These are phyloP conservation scores for Vitellaria paradoxa DNA, from an alignment of 179 eudicot species.

Conservation along the genomic window DNA sequence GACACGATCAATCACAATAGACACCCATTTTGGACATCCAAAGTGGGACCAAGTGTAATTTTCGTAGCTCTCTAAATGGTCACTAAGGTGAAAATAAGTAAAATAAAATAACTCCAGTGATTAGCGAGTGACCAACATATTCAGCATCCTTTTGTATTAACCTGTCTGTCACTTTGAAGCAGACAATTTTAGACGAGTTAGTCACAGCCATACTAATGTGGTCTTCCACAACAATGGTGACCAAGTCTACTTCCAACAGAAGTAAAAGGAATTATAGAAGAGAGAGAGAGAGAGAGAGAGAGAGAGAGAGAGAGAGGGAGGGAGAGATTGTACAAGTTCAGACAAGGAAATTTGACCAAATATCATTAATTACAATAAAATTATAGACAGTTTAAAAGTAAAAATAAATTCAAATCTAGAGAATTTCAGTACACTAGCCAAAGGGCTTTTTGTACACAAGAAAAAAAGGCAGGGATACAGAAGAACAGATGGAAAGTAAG, in stretches of 20 bases:
- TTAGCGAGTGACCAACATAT: not conserved
- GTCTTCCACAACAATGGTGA: not conserved
- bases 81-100: slow-evolving; percentile 1
- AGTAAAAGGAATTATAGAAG: not conserved
- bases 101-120: not conserved
- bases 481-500: slow-evolving; percentile 11
- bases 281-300: not conserved
- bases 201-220: not conserved
- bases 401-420: not conserved
- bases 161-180: not conserved
- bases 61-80: not conserved
- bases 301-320: not conserved
- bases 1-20: not conserved
- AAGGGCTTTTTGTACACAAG: slow-evolving; percentile 31
- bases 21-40: slow-evolving; percentile 7
- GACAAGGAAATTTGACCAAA: slow-evolving; percentile 6
- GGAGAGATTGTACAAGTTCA: not conserved
- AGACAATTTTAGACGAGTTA: not conserved
- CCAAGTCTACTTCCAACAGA: not conserved
- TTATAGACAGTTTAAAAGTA: not conserved
- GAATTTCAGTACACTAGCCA: slow-evolving; percentile 13
- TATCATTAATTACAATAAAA: slow-evolving; percentile 25
- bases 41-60: slow-evolving; percentile 2
- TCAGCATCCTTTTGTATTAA: not conserved
- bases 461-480: slow-evolving; percentile 14